Conservation (phyloP, 805 yeast genomes). For the Scheffersomyces ergatensis region DNA sequence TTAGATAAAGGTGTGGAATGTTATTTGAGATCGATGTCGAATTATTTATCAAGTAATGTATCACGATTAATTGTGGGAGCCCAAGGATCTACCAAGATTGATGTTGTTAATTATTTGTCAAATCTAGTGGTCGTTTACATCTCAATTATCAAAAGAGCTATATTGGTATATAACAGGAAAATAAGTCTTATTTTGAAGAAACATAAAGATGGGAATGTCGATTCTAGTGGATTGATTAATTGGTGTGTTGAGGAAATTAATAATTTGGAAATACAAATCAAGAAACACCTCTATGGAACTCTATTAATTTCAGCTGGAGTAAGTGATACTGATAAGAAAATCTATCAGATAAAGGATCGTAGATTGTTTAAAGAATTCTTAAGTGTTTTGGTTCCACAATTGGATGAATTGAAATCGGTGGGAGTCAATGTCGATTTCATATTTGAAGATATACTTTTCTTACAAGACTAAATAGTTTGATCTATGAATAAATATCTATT, state of each 20-base stretch:
- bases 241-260: conserved; percentile 73
- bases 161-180: conserved; percentile 49
- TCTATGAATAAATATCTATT: too few species aligned
- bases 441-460: conserved; percentile 41
- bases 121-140: conserved; percentile 38
- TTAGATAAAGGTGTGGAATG: conserved; percentile 34
- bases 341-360: conserved; percentile 30
- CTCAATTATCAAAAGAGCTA: conserved; percentile 52
- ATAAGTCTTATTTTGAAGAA: conserved; percentile 39
- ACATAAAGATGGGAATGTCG: conserved; percentile 27
- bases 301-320: conserved; percentile 33
- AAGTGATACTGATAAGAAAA: conserved; percentile 21
- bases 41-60: conserved; percentile 27
- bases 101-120: conserved; percentile 38
- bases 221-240: conserved; percentile 62
- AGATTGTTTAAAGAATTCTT: conserved; percentile 53
- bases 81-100: conserved; percentile 43
- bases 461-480: neutral
- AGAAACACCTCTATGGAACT: conserved; percentile 66
- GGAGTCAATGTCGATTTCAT: conserved; percentile 77
- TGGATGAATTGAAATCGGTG: conserved; percentile 55
- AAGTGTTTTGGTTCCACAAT: conserved; percentile 54
- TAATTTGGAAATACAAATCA: conserved; percentile 55
- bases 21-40: conserved; percentile 33
- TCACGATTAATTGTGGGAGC: conserved; percentile 34